phyloP scores from a whole-genome alignment of 2,329 filamentous ascomycete genomes.

The Fusarium palustre region DNA sequence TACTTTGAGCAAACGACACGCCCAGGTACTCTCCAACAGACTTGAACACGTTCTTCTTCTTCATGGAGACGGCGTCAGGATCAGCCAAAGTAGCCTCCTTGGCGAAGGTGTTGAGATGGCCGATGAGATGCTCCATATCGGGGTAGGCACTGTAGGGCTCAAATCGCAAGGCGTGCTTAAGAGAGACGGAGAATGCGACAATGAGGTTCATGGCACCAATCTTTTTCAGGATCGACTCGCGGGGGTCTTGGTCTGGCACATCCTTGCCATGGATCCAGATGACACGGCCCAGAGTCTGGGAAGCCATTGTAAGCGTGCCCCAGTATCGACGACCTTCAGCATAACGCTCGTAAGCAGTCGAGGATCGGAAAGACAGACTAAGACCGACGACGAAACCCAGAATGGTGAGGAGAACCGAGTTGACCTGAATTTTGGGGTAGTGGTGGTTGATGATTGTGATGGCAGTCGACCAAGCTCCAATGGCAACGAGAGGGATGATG shows the following conservation, averaged over 20 bases:
- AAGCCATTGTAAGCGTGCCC: slow-evolving; percentile 70
- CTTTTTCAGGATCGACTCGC: slow-evolving; percentile 77
- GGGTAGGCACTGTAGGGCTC: slow-evolving; percentile 83
- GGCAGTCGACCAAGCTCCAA: slow-evolving; percentile 73
- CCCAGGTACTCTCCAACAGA: slow-evolving; percentile 78
- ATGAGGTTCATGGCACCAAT: slow-evolving; percentile 81
- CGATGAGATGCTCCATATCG: slow-evolving; percentile 76
- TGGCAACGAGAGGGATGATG: slow-evolving; percentile 73
- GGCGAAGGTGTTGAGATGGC: slow-evolving; percentile 81
- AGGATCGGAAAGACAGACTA: slow-evolving; percentile 80
- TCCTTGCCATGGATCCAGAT: slow-evolving; percentile 85
- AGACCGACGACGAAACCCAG: slow-evolving; percentile 85
- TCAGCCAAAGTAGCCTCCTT: slow-evolving; percentile 62
- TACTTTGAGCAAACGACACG: slow-evolving; percentile 79
- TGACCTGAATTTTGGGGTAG: slow-evolving; percentile 52
- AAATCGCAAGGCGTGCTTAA: slow-evolving; percentile 87
- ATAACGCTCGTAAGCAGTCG: slow-evolving; percentile 81
- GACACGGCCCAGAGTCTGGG: slow-evolving; percentile 76
- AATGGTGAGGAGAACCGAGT: slow-evolving; percentile 72
- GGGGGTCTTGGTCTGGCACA: slow-evolving; percentile 62
- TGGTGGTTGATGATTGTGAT: slow-evolving; percentile 69
- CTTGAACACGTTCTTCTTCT: slow-evolving; percentile 69
- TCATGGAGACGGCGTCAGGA: slow-evolving; percentile 49
- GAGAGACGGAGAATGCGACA: slow-evolving; percentile 78
- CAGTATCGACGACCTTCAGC: slow-evolving; percentile 73